These are phyloP conservation scores for Pinus albicaulis DNA, from an alignment of 75 land plant species.

Conservation along the genomic window DNA sequence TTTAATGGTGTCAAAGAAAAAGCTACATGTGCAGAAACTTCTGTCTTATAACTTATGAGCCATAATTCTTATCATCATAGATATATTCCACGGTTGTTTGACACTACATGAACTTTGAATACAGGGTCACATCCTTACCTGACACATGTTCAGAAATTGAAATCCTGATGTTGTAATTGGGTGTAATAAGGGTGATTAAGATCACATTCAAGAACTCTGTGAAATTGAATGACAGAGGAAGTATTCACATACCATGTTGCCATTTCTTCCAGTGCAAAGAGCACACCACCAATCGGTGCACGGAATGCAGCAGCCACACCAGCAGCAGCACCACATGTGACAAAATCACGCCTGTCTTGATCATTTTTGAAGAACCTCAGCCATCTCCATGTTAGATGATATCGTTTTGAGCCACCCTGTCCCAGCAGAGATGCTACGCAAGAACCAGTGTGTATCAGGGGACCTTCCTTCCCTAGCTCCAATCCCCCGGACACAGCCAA, in stretches of 20 bases:
- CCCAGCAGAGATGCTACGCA: conserved; percentile 65
- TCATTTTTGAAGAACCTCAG: conserved; percentile 81
- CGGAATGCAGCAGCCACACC: conserved; percentile 91
- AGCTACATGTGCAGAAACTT: not conserved
- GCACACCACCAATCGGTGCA: conserved; percentile 88
- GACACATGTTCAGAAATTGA: not conserved
- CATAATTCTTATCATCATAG: not conserved
- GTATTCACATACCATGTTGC: conserved; percentile 47
- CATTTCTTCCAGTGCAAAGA: conserved; percentile 85
- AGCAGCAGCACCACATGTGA: conserved; percentile 87
- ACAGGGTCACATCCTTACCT: not conserved
- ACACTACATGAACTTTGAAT: not conserved
- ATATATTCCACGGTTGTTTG: not conserved
- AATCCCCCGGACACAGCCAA: conserved; percentile 79
- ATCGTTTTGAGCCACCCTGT: conserved; percentile 74
- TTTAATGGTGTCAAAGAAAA: too few relatives aligned
- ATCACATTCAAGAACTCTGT: too few relatives aligned
- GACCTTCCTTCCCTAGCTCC: conserved; percentile 89
- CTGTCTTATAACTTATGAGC: not conserved
- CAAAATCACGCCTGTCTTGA: conserved; percentile 77
- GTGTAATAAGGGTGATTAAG: too few relatives aligned
- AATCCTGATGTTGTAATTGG: too few relatives aligned
- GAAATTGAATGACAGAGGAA: too few relatives aligned
- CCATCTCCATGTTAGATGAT: conserved; percentile 76
- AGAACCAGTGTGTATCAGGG: conserved; percentile 80